Conservation (phyloP, 768 basidiomycete genomes). For the Cytidiella melzeri region DNA sequence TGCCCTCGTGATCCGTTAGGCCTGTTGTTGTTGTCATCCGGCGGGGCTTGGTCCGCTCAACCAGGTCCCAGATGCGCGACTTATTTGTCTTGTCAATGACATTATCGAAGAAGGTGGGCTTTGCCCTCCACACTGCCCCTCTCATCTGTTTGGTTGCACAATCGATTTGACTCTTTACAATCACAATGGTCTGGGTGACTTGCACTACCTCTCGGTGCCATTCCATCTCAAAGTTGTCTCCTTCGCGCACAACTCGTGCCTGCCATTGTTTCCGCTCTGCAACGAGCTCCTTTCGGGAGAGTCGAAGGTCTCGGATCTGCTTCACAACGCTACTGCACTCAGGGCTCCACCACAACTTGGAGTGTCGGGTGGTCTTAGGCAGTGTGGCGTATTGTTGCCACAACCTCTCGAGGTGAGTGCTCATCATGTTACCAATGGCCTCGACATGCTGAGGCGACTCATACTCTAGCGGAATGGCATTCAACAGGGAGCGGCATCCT, state of each 20-base stretch:
- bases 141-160: background rate
- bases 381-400: background rate
- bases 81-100: conserved; percentile 4
- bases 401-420: background rate
- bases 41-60: no score
- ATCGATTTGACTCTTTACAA: background rate
- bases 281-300: background rate
- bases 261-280: background rate
- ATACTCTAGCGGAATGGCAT: no score
- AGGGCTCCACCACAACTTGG: no score
- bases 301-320: conserved; percentile 1
- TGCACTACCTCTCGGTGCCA: conserved; percentile 3
- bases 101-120: conserved; percentile 1
- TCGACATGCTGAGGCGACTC: no score
- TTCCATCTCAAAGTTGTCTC: background rate
- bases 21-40: background rate
- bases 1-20: background rate
- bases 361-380: background rate
- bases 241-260: background rate
- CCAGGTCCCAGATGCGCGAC: conserved; percentile 9
- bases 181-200: background rate
- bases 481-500: background rate
- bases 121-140: conserved; percentile 2
- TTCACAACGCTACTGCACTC: no score
- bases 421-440: background rate